phyloP scores from a whole-genome alignment of 805 yeast species.

The Ogataea siamensis region DNA sequence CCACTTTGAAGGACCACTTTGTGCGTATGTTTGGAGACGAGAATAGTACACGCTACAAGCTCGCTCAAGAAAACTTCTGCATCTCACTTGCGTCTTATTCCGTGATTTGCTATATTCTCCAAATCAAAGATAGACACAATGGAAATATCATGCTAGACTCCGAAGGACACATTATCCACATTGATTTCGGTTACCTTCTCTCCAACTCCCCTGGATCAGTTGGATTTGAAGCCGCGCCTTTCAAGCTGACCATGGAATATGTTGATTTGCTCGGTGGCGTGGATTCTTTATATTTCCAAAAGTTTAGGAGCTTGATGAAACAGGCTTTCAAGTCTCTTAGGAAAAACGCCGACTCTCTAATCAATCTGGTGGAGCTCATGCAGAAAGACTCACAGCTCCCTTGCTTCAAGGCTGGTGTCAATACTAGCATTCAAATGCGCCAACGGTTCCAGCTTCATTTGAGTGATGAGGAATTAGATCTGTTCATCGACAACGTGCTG shows the following conservation, averaged over 20 bases:
- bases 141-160: constrained; percentile 97
- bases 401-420: constrained; percentile 85
- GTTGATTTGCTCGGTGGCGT: constrained; percentile 84
- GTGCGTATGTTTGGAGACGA: constrained; percentile 68
- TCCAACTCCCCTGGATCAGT: constrained; percentile 97
- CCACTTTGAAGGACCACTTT: constrained; percentile 78
- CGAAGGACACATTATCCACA: constrained; percentile 92
- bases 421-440: constrained; percentile 71
- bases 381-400: constrained; percentile 87
- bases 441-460: constrained; percentile 82
- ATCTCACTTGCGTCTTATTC: constrained; percentile 89
- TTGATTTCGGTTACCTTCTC: constrained; percentile 90
- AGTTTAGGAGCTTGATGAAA: constrained; percentile 63
- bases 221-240: constrained; percentile 97
- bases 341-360: constrained; percentile 66
- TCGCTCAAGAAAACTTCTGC: constrained; percentile 85
- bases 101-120: constrained; percentile 82
- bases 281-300: constrained; percentile 55
- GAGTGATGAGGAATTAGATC: constrained; percentile 67
- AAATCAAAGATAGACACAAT: constrained; percentile 94
- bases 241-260: constrained; percentile 87
- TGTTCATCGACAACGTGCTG: constrained; percentile 72
- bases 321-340: constrained; percentile 74
- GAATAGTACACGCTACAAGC: constrained; percentile 50
- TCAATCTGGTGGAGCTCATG: constrained; percentile 89